These are phyloP conservation scores for Xylaria scruposa DNA, from an alignment of 495 filamentous ascomycete genomes.

Conservation along the genomic window DNA sequence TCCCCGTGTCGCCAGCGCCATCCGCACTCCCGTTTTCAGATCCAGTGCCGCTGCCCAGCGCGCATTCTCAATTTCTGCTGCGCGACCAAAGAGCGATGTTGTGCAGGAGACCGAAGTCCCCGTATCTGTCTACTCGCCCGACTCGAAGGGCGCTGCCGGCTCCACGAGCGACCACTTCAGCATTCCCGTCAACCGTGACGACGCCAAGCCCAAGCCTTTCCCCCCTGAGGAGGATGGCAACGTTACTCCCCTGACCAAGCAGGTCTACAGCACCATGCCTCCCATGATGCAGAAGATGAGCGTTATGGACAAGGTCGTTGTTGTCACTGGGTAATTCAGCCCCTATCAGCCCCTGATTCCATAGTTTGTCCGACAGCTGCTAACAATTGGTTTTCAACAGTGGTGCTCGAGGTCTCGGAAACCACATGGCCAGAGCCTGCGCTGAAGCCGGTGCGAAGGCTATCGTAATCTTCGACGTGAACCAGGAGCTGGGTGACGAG, in stretches of 20 bases:
- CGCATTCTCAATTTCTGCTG: conserved; percentile 42
- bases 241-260: conserved; percentile 51
- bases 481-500: conserved; percentile 73
- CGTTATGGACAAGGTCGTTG: conserved; percentile 69
- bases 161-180: conserved; percentile 69
- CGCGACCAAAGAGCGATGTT: conserved; percentile 44
- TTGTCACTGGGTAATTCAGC: conserved; percentile 69
- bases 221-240: conserved; percentile 43
- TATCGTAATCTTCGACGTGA: conserved; percentile 76
- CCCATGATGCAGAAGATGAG: conserved; percentile 68
- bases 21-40: conserved; percentile 40
- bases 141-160: conserved; percentile 50
- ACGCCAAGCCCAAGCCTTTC: conserved; percentile 43
- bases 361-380: neutral
- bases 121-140: conserved; percentile 55
- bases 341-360: conserved; percentile 16
- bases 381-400: conserved; percentile 49
- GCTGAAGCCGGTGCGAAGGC: conserved; percentile 75
- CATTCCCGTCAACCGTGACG: conserved; percentile 75
- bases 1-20: conserved; percentile 39
- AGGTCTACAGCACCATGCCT: conserved; percentile 57
- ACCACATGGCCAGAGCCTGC: conserved; percentile 77
- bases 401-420: conserved; percentile 77
- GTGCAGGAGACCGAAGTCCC: conserved; percentile 59
- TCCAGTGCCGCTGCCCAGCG: conserved; percentile 47